Evolutionary conservation across 768 basidiomycete species (phyloP), one percentile per base, ranked within the genome.

Genomic region (Podaxis sp.): DNA sequence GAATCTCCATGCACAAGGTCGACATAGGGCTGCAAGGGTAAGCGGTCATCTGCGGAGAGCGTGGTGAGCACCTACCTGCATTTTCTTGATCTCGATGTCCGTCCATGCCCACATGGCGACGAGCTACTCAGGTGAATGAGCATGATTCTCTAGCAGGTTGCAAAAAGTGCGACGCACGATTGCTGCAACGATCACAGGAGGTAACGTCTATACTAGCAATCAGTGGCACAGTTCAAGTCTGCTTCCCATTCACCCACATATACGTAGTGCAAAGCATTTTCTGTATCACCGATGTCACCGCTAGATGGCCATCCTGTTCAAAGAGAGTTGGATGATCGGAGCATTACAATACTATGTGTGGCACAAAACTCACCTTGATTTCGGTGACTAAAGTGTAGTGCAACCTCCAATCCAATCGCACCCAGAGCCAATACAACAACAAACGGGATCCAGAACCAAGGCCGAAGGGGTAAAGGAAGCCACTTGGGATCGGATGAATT

Each of bases 31-130:
- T 85, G 24, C 46, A 49, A 41, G 10, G 4, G 58, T 55, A 15
- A 48, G 51, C 55, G 49, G 22, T 6, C 28, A 13, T 52, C 2
- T 61, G 51, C 46, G 37, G 11, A 56, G 40, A 24, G 11, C 2
- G 36, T 44, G n/a, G n/a, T 36, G 40, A 57, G 17, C 28, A 30
- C 4, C 51, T 70, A 80, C 82, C 75, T 85, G 85, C 72, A 86
- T 78, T 68, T 80, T 82, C 66, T 84, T 83, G 55, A 87, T 81
- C 63, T 84, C 84, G 26, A 82, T 75, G 65, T 84, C 84, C 4
- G 83, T 84, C 84, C 83, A 84, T 4, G 81, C 71, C 84, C 84
- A 86, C 58, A 84, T 62, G 0, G 79, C 80, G 3, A 81, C 79
- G 11, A 85, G 59, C 79, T 82, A 63, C 38, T 49, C 33, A 5